These are phyloP conservation scores for Amauroascus verrucosus DNA, from an alignment of 2,329 filamentous ascomycete species.

Conservation along the genomic window DNA sequence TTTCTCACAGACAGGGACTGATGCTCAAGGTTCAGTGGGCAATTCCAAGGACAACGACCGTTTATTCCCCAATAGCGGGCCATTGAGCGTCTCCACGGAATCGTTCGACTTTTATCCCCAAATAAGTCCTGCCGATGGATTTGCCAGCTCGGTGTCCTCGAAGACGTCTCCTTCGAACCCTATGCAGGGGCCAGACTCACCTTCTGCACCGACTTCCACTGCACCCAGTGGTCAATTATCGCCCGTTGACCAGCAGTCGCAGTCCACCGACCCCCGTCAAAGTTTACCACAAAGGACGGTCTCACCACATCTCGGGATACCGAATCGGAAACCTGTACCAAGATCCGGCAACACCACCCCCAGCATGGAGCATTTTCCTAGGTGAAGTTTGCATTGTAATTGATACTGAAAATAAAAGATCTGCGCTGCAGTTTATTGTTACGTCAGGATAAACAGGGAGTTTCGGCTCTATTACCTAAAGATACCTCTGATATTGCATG, in stretches of 20 bases:
- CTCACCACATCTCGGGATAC: slow-evolving; percentile 11
- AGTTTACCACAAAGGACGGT: slow-evolving; percentile 6
- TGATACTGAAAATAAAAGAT: not conserved
- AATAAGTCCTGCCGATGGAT: slow-evolving; percentile 20
- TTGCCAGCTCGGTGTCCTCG: not conserved
- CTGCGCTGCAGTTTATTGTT: not conserved
- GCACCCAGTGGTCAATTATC: not conserved
- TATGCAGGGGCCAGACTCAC: not conserved
- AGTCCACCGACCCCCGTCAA: not conserved
- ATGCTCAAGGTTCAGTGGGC: slow-evolving; percentile 29
- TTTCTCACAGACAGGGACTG: slow-evolving; percentile 24
- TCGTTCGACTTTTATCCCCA: slow-evolving; percentile 33
- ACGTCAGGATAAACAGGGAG: not conserved
- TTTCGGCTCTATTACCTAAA: not conserved
- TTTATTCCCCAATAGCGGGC: slow-evolving; percentile 18
- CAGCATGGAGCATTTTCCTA: not conserved
- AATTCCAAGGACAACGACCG: slow-evolving; percentile 24
- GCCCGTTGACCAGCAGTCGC: not conserved
- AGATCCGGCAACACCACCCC: not conserved
- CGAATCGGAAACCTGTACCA: slow-evolving; percentile 14
- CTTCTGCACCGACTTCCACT: not conserved
- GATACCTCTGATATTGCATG: not conserved
- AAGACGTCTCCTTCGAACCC: not conserved
- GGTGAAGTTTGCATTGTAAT: not conserved
- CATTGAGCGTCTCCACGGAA: slow-evolving; percentile 24